These are phyloP conservation scores for Scheffersomyces segobiensis DNA, from an alignment of 1,139 yeast genomes.

Conservation along the genomic window DNA sequence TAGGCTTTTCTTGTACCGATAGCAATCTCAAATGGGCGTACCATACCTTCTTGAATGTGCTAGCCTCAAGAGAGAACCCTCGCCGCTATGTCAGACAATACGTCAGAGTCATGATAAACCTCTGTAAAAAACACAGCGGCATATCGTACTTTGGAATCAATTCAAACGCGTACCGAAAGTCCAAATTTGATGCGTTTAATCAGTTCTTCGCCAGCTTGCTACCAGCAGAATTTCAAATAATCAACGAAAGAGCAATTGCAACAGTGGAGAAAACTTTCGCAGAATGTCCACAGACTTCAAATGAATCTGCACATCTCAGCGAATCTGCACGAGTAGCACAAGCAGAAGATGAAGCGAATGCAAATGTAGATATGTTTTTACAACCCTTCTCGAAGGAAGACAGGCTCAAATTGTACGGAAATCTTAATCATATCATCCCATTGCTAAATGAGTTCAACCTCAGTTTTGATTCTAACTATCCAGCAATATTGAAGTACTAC, in stretches of 20 bases:
- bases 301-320: background rate
- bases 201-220: conserved; percentile 21
- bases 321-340: background rate
- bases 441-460: conserved; percentile 32
- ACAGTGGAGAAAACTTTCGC: conserved; percentile 2
- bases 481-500: conserved; percentile 22
- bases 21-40: conserved; percentile 21
- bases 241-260: conserved; percentile 14
- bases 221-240: conserved; percentile 13
- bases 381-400: conserved; percentile 17
- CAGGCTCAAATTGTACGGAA: conserved; percentile 15
- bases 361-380: background rate
- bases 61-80: conserved; percentile 13
- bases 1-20: conserved; percentile 6
- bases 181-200: conserved; percentile 18
- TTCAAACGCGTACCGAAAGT: conserved; percentile 17
- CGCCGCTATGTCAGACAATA: conserved; percentile 15
- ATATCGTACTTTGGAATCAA: conserved; percentile 25
- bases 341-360: background rate
- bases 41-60: conserved; percentile 24
- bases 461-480: conserved; percentile 26
- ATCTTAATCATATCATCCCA: conserved; percentile 27
- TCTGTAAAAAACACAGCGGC: conserved; percentile 24
- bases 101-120: conserved; percentile 21
- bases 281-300: background rate